Conservation (phyloP, 2,329 filamentous ascomycete species). For the Pseudogymnoascus destructans region DNA sequence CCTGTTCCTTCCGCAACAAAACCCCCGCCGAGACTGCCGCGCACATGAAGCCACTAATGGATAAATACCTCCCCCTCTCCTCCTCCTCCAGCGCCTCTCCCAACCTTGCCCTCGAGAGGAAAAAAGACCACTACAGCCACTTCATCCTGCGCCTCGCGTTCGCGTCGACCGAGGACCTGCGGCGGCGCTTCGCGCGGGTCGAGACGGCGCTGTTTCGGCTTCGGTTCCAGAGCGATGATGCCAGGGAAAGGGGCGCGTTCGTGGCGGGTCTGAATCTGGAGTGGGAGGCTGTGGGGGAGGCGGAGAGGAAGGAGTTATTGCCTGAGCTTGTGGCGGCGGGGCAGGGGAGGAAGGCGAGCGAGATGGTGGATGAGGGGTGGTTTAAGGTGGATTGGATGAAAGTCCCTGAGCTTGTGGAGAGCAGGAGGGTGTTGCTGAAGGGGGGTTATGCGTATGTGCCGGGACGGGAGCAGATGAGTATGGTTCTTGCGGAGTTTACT, state of each 20-base stretch:
- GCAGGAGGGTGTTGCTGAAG: constrained; percentile 60
- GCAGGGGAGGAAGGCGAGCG: constrained; percentile 28
- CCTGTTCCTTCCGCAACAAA: constrained; percentile 90
- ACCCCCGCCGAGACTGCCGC: constrained; percentile 64
- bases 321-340: constrained; percentile 25
- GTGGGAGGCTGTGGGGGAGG: constrained; percentile 70
- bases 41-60: constrained; percentile 75
- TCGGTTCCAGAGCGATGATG: constrained; percentile 65
- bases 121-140: constrained; percentile 95
- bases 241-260: constrained; percentile 60
- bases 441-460: constrained; percentile 86
- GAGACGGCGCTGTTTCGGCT: constrained; percentile 84
- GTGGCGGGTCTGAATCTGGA: constrained; percentile 65
- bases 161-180: constrained; percentile 77
- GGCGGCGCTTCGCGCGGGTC: constrained; percentile 70
- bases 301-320: constrained; percentile 47
- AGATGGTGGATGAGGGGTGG: constrained; percentile 68
- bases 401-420: constrained; percentile 81
- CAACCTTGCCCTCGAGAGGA: constrained; percentile 57
- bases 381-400: constrained; percentile 95
- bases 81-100: constrained; percentile 53
- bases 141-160: constrained; percentile 94
- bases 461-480: constrained; percentile 69
- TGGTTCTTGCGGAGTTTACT: constrained; percentile 82
- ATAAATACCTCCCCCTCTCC: constrained; percentile 74